phyloP scores from a whole-genome alignment of 2,329 filamentous ascomycete genomes.

The Fusarium ambrosium region DNA sequence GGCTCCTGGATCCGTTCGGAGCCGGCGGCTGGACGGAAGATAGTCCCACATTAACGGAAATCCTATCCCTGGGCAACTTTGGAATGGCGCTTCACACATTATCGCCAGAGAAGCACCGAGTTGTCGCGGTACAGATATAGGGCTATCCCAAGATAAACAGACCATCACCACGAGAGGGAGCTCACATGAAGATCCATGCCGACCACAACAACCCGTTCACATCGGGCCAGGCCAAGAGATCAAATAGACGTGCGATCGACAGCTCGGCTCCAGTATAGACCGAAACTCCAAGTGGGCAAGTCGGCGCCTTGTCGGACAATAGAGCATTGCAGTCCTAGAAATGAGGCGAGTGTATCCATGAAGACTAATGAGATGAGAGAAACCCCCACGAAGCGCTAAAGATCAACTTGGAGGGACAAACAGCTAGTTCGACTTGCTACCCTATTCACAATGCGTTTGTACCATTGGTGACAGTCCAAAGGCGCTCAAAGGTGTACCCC shows the following conservation, averaged over 20 bases:
- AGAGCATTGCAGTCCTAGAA: not conserved
- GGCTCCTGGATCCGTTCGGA: not conserved
- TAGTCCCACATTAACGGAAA: constrained; percentile 8
- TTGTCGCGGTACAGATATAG: not conserved
- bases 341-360: not conserved
- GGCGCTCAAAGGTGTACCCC: not conserved
- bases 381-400: not conserved
- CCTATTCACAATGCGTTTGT: not conserved
- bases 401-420: not conserved
- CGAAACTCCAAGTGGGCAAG: not conserved
- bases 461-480: not conserved
- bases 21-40: not conserved
- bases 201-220: not conserved
- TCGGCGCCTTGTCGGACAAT: constrained; percentile 1
- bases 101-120: constrained; percentile 19
- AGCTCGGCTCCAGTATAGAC: not conserved
- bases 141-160: not conserved
- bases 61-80: not conserved
- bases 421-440: not conserved
- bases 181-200: constrained; percentile 37
- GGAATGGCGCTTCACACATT: constrained; percentile 32
- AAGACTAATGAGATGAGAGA: not conserved
- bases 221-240: not conserved
- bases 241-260: not conserved
- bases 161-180: not conserved